Evolutionary conservation across 1,139 yeast genomes (phyloP), one percentile per base, ranked within the genome.

Genomic region (Candida pseudoviswanathii): DNA sequence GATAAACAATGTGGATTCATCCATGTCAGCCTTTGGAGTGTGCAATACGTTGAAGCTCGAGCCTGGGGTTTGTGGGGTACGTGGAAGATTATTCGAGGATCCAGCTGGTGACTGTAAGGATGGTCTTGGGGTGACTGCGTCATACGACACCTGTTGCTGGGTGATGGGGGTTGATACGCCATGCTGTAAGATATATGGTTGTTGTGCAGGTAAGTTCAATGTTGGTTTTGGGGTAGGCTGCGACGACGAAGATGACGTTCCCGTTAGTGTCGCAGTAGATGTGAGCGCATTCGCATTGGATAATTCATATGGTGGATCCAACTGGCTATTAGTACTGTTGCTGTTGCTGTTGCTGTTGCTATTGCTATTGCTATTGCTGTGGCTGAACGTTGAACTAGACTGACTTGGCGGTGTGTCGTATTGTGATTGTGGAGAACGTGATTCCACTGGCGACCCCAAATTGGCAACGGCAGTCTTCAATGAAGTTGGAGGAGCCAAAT

Each of bases 1-100:
- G 32, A 86, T 80, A 58, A 85, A 82, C 36, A 86, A 65, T 6
- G 53, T 44, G n/a, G 60, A 50, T 39, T 68, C 69, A 25, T 67
- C 73, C 52, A 53, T 49, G 10, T 69, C 72, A 8, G 56, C 51
- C 41, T 61, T 62, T 2, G 66, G 65, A 1, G 68, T 58, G 3
- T 59, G 60, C 22, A 67, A 51, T 2, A 68, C 67, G 33, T 62
- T 64, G 55, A 66, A 70, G 41, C 56, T 54, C 2, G 58, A 54
- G 3, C 57, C 58, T 4, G 58, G 58, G 41, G 58, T 60, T 50
- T 47, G 60, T 2, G 56, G 57, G 32, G 47, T 46, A 10, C 42
- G 10, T 40, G 45, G 27, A 5, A 50, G 21, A 21, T 50, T 44
- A 31, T 29, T 39, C 3, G 47, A 26, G 38, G 54, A 44, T 16